Evolutionary conservation across 306 rosid species (phyloP).

Genomic region (Malus fusca): DNA sequence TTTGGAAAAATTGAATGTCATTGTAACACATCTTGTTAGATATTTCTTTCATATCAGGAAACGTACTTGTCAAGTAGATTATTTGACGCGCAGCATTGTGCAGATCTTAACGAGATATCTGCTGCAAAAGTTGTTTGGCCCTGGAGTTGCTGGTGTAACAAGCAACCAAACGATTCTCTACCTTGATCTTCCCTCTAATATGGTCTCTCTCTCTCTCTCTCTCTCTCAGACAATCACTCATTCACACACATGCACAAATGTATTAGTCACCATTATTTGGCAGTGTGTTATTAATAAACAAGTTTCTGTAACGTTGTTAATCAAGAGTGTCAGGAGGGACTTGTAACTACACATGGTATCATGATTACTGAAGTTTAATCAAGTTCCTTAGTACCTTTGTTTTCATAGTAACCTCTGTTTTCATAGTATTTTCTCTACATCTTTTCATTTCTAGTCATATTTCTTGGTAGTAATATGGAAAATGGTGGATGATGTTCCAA

Average conservation of each 20-base stretch:
- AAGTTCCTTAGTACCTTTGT: too few relatives aligned
- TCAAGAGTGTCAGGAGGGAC: background rate
- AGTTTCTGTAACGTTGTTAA: background rate
- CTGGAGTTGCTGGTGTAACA: constrained; percentile 48
- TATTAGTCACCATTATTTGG: background rate
- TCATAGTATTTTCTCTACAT: background rate
- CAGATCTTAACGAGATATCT: constrained; percentile 73
- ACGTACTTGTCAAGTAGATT: background rate
- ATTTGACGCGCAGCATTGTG: constrained; percentile 8
- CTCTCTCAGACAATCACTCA: too few relatives aligned
- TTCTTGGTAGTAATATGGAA: background rate
- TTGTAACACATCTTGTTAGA: background rate
- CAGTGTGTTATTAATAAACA: background rate
- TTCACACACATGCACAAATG: too few relatives aligned
- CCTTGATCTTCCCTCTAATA: constrained; percentile 34
- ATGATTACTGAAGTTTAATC: background rate
- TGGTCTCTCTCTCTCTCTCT: constrained; percentile 30
- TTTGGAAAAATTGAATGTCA: background rate
- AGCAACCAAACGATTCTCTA: constrained; percentile 31
- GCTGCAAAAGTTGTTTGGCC: constrained; percentile 73
- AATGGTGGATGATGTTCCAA: constrained; percentile 1
- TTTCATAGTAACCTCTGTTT: background rate
- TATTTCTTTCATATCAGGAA: background rate
- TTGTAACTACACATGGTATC: background rate
- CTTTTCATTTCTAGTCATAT: background rate